Base-by-base conservation (phyloP, 495 filamentous ascomycete species). In the Neurospora tetrasperma region DNA sequence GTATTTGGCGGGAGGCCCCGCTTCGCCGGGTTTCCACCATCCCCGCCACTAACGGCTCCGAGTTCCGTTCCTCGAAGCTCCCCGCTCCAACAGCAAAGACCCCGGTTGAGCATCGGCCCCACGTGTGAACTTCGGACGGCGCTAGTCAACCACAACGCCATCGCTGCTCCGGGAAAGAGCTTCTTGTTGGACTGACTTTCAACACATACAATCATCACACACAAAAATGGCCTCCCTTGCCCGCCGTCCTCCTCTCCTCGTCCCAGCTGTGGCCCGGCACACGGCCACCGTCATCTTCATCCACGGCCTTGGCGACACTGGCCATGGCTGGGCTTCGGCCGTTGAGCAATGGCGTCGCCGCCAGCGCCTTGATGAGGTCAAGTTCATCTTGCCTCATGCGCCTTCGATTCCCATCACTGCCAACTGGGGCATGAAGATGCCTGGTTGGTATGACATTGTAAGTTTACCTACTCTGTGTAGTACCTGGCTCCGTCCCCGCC, bases 351-450 rank as follows among this genome's bases (percentile, higher is more conserved):
- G 91, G 89, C 91, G 95, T 70, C 88, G 91, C 10, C 88, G 93
- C 23, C 86, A 89, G 76, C 92, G 91, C 75, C 96, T 98, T 78
- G 89, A 94, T 69, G 92, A 98, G 83, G 92, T 96, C 77, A 87
- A 92, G 74, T 99, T 98, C 82, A 88, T 99, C 75, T 91, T 99
- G 81, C 96, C 96, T 8, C 93, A 96, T 84, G 96, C 96, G n/a
- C 94, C 95, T 6, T 81, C 77, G 20, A 97, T 98, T 70, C 93
- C 95, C 38, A 93, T 99, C 79, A 94, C 94, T 91, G 75, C 93
- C 94, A 91, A 77, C 88, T 83, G 48, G 71, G 93, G 94, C 42
- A 91, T 93, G 90, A 79, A 79, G 11, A 94, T 97, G 93, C 93
- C 94, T 5, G 93, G 91, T 23, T 97, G 95, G 95, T 97, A 94